Evolutionary conservation across 2,329 filamentous ascomycete genomes (phyloP).

Genomic region (Trichoderma sp.): DNA sequence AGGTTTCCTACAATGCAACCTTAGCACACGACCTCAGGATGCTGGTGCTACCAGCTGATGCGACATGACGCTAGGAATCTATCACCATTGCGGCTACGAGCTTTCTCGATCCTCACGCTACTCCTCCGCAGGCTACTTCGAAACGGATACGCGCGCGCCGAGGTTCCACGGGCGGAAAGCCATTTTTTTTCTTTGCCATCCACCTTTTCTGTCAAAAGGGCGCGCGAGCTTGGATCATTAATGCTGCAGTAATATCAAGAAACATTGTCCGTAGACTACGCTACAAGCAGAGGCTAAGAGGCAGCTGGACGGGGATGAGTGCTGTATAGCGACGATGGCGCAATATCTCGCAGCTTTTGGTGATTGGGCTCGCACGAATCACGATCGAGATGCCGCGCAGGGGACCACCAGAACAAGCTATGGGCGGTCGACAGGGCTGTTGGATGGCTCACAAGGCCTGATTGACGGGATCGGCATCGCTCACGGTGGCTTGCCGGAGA

Average conservation of each 20-base stretch:
- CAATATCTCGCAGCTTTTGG: constrained; percentile 18
- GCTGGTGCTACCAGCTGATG: constrained; percentile 4
- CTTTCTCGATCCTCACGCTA: neutral
- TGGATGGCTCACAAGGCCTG: neutral
- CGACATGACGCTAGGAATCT: constrained; percentile 1
- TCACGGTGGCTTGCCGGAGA: constrained; percentile 14
- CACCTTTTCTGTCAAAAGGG: constrained; percentile 4
- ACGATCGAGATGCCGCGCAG: constrained; percentile 3
- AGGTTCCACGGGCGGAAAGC: constrained; percentile 6
- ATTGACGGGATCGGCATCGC: constrained; percentile 1
- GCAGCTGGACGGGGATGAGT: neutral
- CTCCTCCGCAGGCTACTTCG: neutral
- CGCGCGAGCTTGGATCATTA: neutral
- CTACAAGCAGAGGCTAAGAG: neutral
- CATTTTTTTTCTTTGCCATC: neutral
- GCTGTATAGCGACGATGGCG: constrained; percentile 10
- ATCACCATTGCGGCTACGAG: neutral
- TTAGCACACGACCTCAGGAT: neutral
- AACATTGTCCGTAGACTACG: neutral
- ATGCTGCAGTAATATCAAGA: neutral
- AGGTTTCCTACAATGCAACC: neutral
- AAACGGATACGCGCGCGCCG: neutral
- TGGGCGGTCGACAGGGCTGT: constrained; percentile 3
- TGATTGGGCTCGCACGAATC: constrained; percentile 18
- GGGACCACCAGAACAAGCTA: neutral